Conservation (phyloP, 495 filamentous ascomycete genomes). For the Tuber indicum region DNA sequence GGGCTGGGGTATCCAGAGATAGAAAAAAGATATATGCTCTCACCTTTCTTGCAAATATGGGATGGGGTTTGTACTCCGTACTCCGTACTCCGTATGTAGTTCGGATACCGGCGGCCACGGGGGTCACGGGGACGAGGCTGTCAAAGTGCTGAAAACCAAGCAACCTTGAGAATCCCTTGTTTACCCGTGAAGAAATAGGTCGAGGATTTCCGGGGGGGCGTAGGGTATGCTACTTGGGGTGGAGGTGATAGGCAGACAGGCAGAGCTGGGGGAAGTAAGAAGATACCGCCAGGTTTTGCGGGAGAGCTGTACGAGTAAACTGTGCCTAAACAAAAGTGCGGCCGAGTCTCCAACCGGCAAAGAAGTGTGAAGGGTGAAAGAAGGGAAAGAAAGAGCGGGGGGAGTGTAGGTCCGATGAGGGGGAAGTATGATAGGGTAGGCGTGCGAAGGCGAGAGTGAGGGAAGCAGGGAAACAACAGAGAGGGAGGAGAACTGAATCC, state of each 20-base stretch:
- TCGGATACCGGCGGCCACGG: background rate
- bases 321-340: background rate
- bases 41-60: background rate
- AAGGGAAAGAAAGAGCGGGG: constrained; percentile 10
- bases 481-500: constrained; percentile 22
- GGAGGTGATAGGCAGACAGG: background rate
- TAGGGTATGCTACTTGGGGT: background rate
- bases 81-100: no score
- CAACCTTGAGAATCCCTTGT: background rate
- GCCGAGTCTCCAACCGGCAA: background rate
- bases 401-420: constrained; percentile 6
- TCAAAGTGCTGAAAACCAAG: background rate
- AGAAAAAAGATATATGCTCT: background rate
- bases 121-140: background rate
- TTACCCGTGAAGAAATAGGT: background rate
- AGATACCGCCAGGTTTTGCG: background rate
- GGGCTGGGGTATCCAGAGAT: background rate
- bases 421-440: constrained; percentile 1
- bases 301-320: background rate
- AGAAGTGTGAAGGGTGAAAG: constrained; percentile 8
- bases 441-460: constrained; percentile 10
- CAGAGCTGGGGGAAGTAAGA: background rate
- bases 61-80: background rate
- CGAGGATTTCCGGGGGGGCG: background rate
- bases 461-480: constrained; percentile 10